Percentiles rank a stretch among this genome's conserved stretches.
phyloP scores from a whole-genome alignment of 176 grass and related monocot species.

The Ampelocalamus luodianensis region DNA sequence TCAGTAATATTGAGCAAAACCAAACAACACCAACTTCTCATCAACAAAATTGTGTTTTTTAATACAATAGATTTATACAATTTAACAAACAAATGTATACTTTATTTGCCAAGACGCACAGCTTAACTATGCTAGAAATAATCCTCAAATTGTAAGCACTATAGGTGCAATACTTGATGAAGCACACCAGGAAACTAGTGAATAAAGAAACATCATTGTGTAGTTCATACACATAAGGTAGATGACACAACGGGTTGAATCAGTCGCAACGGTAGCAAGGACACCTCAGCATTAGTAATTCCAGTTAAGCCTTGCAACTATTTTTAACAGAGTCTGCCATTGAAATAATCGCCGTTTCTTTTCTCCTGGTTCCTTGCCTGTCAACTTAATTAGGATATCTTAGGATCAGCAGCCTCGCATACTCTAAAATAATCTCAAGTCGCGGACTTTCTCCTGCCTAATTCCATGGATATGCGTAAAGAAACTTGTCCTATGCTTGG shows the following conservation, averaged over 20 bases:
- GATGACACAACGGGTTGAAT: conserved; percentile 10
- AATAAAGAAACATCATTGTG: background rate
- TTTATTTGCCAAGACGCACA: background rate
- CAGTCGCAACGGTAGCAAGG: background rate
- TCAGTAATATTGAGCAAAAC: background rate
- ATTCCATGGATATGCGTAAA: conserved; percentile 28
- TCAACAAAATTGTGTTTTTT: background rate
- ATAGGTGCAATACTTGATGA: background rate
- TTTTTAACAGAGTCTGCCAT: background rate
- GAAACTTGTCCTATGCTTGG: conserved; percentile 23
- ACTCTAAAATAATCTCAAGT: background rate
- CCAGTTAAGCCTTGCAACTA: conserved; percentile 24
- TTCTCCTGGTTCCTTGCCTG: conserved; percentile 36
- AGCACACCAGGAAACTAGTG: background rate
- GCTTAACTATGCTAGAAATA: background rate
- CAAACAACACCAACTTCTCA: background rate
- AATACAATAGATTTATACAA: background rate
- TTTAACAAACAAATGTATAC: background rate
- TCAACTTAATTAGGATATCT: conserved; percentile 47
- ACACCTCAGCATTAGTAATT: background rate
- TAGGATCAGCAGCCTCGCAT: background rate
- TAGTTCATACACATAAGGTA: background rate
- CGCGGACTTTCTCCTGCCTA: conserved; percentile 6
- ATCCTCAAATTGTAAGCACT: background rate
- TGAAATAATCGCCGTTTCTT: conserved; percentile 15